Conservation (phyloP, 208 protist genomes). For the Perkinsela sp. region DNA sequence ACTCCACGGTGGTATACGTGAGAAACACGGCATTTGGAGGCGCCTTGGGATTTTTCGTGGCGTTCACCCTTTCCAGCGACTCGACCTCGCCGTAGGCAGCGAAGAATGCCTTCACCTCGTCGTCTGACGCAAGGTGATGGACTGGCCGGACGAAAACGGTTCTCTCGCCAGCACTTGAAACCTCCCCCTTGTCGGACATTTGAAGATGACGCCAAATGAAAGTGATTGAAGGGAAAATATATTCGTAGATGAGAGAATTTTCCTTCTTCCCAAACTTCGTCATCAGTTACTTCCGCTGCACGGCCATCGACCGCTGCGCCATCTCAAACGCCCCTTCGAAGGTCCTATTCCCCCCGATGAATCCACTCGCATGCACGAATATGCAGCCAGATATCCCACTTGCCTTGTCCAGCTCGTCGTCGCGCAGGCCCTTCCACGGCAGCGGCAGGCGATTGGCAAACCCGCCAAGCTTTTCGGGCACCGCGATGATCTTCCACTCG, state of each 20-base stretch:
- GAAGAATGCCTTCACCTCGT: conserved; percentile 43
- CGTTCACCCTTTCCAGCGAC: neutral
- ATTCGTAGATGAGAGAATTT: neutral
- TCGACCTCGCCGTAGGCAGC: conserved; percentile 20
- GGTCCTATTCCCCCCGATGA: conserved; percentile 77
- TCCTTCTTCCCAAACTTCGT: neutral
- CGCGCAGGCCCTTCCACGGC: conserved; percentile 68
- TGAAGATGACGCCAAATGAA: neutral
- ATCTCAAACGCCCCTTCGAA: conserved; percentile 69
- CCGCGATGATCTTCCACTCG: conserved; percentile 62
- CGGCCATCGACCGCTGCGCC: conserved; percentile 35
- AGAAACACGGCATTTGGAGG: neutral
- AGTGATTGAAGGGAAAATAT: too few species aligned
- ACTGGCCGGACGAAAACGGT: conserved; percentile 56
- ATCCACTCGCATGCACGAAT: conserved; percentile 79
- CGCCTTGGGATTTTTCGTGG: too few species aligned
- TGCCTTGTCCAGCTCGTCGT: conserved; percentile 41
- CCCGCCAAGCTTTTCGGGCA: conserved; percentile 19
- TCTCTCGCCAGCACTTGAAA: neutral
- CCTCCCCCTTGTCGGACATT: neutral
- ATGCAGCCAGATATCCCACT: conserved; percentile 56
- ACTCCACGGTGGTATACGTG: neutral
- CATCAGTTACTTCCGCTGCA: neutral
- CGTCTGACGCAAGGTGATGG: conserved; percentile 22
- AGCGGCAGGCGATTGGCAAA: conserved; percentile 58